Conservation (phyloP, 768 basidiomycete genomes). For the Fomitopsis serialis region DNA sequence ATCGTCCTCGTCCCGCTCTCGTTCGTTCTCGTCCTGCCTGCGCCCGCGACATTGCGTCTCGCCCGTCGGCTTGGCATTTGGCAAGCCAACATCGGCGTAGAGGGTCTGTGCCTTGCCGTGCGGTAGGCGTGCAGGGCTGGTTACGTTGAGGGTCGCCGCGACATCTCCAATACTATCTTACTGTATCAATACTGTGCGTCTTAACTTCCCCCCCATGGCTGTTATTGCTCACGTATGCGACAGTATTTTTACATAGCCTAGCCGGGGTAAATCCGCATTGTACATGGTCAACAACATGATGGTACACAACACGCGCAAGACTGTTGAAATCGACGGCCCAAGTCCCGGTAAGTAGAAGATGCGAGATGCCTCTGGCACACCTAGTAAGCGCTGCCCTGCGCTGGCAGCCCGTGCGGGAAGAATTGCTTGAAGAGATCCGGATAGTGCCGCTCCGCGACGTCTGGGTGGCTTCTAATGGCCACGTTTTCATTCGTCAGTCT, state of each 20-base stretch:
- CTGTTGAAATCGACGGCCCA: neutral
- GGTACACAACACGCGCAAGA: too few relatives aligned
- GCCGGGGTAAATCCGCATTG: neutral
- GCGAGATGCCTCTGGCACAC: neutral
- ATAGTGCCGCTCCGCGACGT: constrained; percentile 74
- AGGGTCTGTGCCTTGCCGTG: constrained; percentile 49
- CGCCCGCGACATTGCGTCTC: constrained; percentile 61
- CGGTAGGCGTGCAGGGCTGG: constrained; percentile 14
- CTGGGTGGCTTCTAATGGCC: constrained; percentile 68
- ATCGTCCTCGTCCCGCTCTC: constrained; percentile 53
- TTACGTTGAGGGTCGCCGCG: neutral
- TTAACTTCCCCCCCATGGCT: neutral
- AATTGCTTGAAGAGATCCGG: constrained; percentile 64
- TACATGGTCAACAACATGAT: too few relatives aligned
- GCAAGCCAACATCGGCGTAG: constrained; percentile 81
- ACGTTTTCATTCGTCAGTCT: neutral
- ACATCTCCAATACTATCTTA: neutral
- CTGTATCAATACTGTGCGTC: neutral
- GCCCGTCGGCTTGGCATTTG: constrained; percentile 66
- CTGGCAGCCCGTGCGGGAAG: constrained; percentile 62
- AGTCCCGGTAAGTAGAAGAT: neutral
- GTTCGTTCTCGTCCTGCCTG: constrained; percentile 57
- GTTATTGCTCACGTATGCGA: neutral
- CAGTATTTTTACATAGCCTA: neutral
- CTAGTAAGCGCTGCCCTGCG: constrained; percentile 44